These are phyloP conservation scores for Coemansia erecta DNA, from an alignment of 192 early-diverging fungal genomes.

Conservation along the genomic window DNA sequence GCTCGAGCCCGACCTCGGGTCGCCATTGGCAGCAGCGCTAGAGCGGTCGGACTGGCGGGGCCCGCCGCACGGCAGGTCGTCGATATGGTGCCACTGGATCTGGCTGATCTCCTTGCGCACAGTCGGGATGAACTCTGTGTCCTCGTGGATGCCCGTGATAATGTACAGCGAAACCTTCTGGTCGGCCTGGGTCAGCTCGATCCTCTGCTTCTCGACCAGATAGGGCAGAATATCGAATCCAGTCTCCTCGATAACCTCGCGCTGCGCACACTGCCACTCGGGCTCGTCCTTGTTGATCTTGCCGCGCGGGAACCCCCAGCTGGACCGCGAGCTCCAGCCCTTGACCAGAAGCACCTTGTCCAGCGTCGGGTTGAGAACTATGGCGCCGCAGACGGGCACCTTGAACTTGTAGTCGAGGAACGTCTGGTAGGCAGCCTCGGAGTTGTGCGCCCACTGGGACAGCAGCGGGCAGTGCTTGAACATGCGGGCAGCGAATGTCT, in stretches of 20 bases:
- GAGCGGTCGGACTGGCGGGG: slow-evolving; percentile 7
- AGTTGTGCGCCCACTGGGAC: slow-evolving; percentile 81
- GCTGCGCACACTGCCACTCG: slow-evolving; percentile 80
- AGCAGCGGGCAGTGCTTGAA: slow-evolving; percentile 90
- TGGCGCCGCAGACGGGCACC: slow-evolving; percentile 97
- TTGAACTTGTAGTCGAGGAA: slow-evolving; percentile 96
- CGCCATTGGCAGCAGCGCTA: slow-evolving; percentile 15
- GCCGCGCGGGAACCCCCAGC: slow-evolving; percentile 98
- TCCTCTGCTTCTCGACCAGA: slow-evolving; percentile 72
- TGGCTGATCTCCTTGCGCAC: slow-evolving; percentile 93
- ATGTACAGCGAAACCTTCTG: slow-evolving; percentile 92
- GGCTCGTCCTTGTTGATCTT: slow-evolving; percentile 98
- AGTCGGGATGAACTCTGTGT: slow-evolving; percentile 74
- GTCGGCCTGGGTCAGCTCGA: slow-evolving; percentile 86
- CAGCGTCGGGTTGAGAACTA: slow-evolving; percentile 79
- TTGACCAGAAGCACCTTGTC: slow-evolving; percentile 84
- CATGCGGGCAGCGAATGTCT: slow-evolving; percentile 77
- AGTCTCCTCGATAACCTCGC: slow-evolving; percentile 94
- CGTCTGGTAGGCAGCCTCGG: slow-evolving; percentile 84
- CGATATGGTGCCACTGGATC: slow-evolving; percentile 68
- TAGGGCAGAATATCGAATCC: slow-evolving; percentile 82
- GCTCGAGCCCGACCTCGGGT: not conserved
- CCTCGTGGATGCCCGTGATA: slow-evolving; percentile 80
- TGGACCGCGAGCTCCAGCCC: slow-evolving; percentile 84
- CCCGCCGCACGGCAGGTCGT: slow-evolving; percentile 57